Percentiles rank a stretch among this genome's conserved stretches.
Evolutionary conservation across 2,329 filamentous ascomycete genomes (phyloP).

Genomic region (Calonectria henricotiae): DNA sequence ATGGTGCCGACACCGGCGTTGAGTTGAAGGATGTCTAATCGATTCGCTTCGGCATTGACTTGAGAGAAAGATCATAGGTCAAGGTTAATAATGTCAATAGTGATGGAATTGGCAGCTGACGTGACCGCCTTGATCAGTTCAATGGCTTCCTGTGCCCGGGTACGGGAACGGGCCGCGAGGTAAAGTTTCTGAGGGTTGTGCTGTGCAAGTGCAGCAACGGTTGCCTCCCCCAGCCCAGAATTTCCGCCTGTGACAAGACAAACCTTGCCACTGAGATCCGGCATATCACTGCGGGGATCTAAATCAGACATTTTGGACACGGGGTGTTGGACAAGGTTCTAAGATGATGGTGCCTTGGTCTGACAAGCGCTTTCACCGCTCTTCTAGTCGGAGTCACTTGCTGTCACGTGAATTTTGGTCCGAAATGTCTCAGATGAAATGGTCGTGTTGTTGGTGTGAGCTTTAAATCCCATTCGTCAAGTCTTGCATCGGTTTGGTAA

Average conservation of each 20-base stretch:
- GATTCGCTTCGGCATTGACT: constrained; percentile 17
- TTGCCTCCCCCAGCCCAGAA: constrained; percentile 28
- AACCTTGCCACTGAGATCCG: constrained; percentile 21
- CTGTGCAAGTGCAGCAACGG: constrained; percentile 7
- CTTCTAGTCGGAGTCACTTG: not conserved
- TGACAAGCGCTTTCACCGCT: not conserved
- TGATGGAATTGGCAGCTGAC: not conserved
- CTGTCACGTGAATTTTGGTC: not conserved
- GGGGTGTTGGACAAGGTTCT: not conserved
- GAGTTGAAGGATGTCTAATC: constrained; percentile 28
- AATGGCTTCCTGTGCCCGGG: not conserved
- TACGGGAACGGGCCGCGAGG: constrained; percentile 22
- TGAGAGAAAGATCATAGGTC: constrained; percentile 17
- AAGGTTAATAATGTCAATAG: constrained; percentile 19
- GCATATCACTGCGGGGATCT: constrained; percentile 23
- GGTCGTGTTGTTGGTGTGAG: too few relatives aligned
- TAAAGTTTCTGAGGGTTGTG: constrained; percentile 10
- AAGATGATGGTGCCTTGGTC: not conserved
- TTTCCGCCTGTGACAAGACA: constrained; percentile 31
- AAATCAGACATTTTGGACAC: not conserved
- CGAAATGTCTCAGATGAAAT: too few relatives aligned
- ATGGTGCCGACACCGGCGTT: constrained; percentile 24
- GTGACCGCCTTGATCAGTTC: not conserved
- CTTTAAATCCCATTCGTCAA: too few relatives aligned
- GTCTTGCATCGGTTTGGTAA: not conserved